Base-by-base conservation (phyloP, 441 rosid species). In the Codiaeum variegatum region DNA sequence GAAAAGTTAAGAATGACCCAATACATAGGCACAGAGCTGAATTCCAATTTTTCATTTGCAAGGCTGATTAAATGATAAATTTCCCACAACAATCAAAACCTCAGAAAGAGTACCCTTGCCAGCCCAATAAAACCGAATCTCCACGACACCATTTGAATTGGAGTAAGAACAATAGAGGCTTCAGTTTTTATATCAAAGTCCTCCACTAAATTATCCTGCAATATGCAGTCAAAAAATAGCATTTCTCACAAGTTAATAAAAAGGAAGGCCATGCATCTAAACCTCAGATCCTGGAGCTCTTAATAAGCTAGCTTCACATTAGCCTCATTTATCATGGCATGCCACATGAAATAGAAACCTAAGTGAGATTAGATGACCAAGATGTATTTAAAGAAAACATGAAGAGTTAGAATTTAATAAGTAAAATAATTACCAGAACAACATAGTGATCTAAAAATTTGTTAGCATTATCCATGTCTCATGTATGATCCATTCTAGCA, bases 61-160 rank as follows among this genome's bases (percentile, higher is more conserved):
- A 26, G 28, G 61, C 7, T 56, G 32, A 26, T 24, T 55, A 47
- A 47, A 47, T 21, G 24, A 55, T 10, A 55, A 52, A n/a, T 52
- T 21, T 24, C 3, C 0, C 5, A 23, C 9, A 55, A 6, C 24
- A 55, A 13, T 55, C 15, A n/a, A 19, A n/a, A 23, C 26, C 21
- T 73, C 74, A 19, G 73, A 67, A 44, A 77, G 62, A 23, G 77
- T 73, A 31, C 80, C 80, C 64, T 62, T 77, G 31, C 80, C 77
- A 75, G 67, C 76, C 77, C 70, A 84, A 62, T 61, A 38, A 18
- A 73, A 62, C 10, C 73, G 76, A 36, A 72, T 77, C 42, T 72
- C 80, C 59, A 77, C 24, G 13, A 7, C 54, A 15, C 68, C 44
- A 31, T 72, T 44, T 18, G 73, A 34, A 69, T 12, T 38, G 59